Conservation (phyloP, 2,329 filamentous ascomycete genomes). For the Colletotrichum navitas region DNA sequence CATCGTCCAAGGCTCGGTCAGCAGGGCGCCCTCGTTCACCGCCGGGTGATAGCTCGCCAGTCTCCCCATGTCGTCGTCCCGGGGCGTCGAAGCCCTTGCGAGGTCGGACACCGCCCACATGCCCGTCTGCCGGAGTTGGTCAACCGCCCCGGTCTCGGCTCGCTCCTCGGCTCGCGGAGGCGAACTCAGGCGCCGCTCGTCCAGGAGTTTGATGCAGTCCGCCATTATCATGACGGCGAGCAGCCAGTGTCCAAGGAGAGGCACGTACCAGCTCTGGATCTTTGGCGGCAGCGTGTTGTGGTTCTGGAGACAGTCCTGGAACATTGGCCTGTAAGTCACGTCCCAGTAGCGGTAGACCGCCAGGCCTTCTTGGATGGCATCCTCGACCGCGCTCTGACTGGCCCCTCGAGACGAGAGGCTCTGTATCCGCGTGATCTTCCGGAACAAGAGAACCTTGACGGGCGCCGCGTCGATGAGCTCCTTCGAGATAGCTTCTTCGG, state of each 20-base stretch:
- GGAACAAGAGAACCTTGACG: constrained; percentile 70
- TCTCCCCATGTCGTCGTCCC: constrained; percentile 20
- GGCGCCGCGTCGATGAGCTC: constrained; percentile 66
- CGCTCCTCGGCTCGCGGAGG: constrained; percentile 48
- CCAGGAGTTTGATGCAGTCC: constrained; percentile 65
- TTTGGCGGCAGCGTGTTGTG: constrained; percentile 64
- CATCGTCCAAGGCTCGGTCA: constrained; percentile 72
- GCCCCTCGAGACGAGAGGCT: constrained; percentile 58
- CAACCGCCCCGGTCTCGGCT: constrained; percentile 50
- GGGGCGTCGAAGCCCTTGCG: constrained; percentile 58
- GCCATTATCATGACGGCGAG: constrained; percentile 67
- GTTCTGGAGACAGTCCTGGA: constrained; percentile 62
- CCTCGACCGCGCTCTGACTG: constrained; percentile 58
- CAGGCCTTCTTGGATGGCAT: constrained; percentile 60
- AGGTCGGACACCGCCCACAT: constrained; percentile 62
- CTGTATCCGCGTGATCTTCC: constrained; percentile 68
- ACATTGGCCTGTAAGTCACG: constrained; percentile 63
- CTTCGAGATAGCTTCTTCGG: constrained; percentile 63
- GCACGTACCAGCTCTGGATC: constrained; percentile 71
- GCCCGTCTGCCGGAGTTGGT: constrained; percentile 57
- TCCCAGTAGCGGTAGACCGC: constrained; percentile 69
- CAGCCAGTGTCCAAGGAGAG: constrained; percentile 69
- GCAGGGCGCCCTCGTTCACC: constrained; percentile 65
- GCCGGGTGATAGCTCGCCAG: constrained; percentile 64
- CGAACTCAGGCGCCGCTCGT: constrained; percentile 52